A percentile compares a stretch with the other conserved stretches of the same genome.
These are phyloP conservation scores for Salix brachista DNA, from an alignment of 345 rosid genomes.

Conservation along the genomic window DNA sequence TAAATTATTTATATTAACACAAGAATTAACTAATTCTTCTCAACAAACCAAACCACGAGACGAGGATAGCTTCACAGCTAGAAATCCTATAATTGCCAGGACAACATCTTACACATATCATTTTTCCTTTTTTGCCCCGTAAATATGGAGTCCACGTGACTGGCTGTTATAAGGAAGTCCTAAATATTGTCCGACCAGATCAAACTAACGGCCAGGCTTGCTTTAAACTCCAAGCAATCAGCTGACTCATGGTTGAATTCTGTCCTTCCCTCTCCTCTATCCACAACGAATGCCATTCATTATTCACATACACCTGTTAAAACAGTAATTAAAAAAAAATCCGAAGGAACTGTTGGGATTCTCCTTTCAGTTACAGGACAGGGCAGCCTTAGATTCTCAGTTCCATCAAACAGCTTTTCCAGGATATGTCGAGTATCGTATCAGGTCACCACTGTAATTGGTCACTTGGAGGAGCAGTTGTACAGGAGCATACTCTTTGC, in stretches of 20 bases:
- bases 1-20: too few species aligned
- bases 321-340: not conserved
- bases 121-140: too few species aligned
- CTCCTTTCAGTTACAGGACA: not conserved
- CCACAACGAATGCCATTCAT: not conserved
- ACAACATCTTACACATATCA: too few species aligned
- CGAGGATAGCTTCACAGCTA: too few species aligned
- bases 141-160: too few species aligned
- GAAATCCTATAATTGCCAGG: too few species aligned
- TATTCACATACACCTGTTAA: not conserved
- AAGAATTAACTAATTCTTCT: too few species aligned
- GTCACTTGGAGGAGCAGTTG: slow-evolving; percentile 29
- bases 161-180: too few species aligned
- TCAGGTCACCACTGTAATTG: slow-evolving; percentile 54
- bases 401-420: not conserved
- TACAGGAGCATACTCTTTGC: slow-evolving; percentile 26
- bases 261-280: not conserved
- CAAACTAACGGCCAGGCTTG: too few species aligned
- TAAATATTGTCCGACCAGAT: too few species aligned
- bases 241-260: not conserved
- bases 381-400: not conserved
- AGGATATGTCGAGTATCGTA: slow-evolving; percentile 57
- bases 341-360: not conserved
- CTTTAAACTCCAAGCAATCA: not conserved
- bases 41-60: too few species aligned